Evolutionary conservation across 257 asterid species (phyloP), one percentile per base, ranked within the genome.

Genomic region (Salvia miltiorrhiza): DNA sequence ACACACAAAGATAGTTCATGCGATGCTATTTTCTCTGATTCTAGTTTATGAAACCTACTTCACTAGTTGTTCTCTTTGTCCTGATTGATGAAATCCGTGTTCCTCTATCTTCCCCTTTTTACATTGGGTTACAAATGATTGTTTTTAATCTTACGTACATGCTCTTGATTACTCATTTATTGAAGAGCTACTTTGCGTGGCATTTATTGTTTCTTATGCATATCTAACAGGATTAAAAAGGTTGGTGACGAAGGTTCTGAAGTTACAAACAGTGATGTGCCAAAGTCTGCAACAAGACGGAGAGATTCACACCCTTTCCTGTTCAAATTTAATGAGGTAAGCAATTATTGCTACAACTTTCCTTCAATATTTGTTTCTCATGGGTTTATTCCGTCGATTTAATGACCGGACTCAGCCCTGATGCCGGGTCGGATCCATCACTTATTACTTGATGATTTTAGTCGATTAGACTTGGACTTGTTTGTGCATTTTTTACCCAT

Each of bases 321-420:
- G 62, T 93, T 90, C 44, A 90, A 87, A 79, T 90, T 81, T 70
- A 93, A 93, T 13, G 98, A 93, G 98, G 98, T 93, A 81, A 26
- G 60, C 17, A 26, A 32, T 39, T 30, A 10, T 16, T 24, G 35
- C 58, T 24, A n/a, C 41, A 52, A 19, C 30, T 57, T 45, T 7
- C 23, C 39, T 7, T 5, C 55, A 20, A 26, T 40, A 40, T 19
- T 54, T 43, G 16, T n/a, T 35, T 10, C 30, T 17, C 17, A 37
- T 30, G 8, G 28, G 52, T 24, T 39, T 21, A 26, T 39, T 62
- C 39, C 11, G 5, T 45, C 0, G 52, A 13, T 44, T 63, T 75
- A 37, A 9, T 30, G 43, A 28, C 28, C 7, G 1, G 14, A 16
- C 58, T 10, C 48, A 5, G 10, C 13, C 48, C 48, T 19, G 16